phyloP scores from a whole-genome alignment of 2,329 filamentous ascomycete genomes.

The Clarireedia paspali region DNA sequence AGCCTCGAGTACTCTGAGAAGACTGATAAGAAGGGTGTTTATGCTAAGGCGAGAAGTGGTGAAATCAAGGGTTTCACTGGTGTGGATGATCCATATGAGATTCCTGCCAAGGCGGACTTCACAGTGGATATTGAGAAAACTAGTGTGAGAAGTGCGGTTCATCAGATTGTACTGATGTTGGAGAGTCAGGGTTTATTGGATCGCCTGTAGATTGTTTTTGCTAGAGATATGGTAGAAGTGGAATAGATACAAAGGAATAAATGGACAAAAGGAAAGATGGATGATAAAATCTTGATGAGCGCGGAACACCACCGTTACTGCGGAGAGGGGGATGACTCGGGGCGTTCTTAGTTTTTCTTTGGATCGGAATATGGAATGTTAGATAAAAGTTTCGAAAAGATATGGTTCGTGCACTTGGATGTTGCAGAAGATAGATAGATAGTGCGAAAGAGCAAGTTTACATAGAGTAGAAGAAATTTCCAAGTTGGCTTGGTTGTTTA shows the following conservation, averaged over 20 bases:
- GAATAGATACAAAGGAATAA: neutral
- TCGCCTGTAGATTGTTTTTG: slow-evolving; percentile 32
- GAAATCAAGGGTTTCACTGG: slow-evolving; percentile 98
- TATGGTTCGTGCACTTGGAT: no score
- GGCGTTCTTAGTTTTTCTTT: no score
- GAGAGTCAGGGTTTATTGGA: slow-evolving; percentile 87
- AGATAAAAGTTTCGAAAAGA: neutral
- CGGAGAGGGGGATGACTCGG: neutral
- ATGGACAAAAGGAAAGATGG: neutral
- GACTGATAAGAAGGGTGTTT: slow-evolving; percentile 90
- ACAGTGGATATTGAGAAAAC: slow-evolving; percentile 80
- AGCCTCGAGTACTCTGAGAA: slow-evolving; percentile 88
- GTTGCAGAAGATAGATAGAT: no score
- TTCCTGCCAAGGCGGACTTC: slow-evolving; percentile 71
- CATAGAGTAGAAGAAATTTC: no score
- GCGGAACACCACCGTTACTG: neutral
- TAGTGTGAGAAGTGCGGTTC: slow-evolving; percentile 84
- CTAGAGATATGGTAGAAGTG: no score
- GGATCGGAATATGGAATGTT: no score
- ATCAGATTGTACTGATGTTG: slow-evolving; percentile 90
- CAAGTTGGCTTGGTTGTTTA: no score
- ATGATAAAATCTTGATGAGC: neutral
- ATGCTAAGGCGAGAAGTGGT: slow-evolving; percentile 72
- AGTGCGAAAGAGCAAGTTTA: no score
- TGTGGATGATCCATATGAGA: slow-evolving; percentile 95